A percentile compares a stretch with the other conserved stretches of the same genome.
These are phyloP conservation scores for Nyctanthes arbortristis DNA, from an alignment of 257 asterid genomes.

Conservation along the genomic window DNA sequence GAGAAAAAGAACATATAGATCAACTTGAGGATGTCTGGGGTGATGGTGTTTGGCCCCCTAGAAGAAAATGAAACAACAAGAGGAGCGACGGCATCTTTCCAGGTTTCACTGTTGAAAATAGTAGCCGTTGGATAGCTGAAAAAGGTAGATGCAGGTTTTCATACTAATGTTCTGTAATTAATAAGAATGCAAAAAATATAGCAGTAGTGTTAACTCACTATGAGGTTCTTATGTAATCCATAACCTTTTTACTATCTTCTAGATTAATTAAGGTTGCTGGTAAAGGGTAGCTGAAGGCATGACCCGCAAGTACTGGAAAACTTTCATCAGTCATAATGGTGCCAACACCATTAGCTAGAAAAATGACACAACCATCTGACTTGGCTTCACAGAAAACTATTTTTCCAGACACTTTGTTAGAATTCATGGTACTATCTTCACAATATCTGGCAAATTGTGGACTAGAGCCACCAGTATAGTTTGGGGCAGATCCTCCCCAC, in stretches of 20 bases:
- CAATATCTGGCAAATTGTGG: slow-evolving; percentile 23
- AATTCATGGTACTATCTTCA: slow-evolving; percentile 2
- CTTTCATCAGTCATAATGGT: slow-evolving; percentile 12
- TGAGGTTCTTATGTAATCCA: slow-evolving; percentile 30
- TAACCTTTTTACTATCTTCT: slow-evolving; percentile 26
- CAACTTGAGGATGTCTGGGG: too few species aligned
- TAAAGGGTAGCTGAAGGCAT: slow-evolving; percentile 36
- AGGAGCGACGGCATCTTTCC: slow-evolving; percentile 45
- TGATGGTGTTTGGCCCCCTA: too few species aligned
- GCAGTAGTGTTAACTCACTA: slow-evolving; percentile 6
- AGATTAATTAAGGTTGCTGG: slow-evolving; percentile 32
- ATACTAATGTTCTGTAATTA: too few species aligned
- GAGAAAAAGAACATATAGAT: not conserved
- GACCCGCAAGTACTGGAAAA: slow-evolving; percentile 13
- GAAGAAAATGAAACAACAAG: slow-evolving; percentile 39
- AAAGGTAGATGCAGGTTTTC: not conserved
- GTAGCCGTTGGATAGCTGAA: slow-evolving; percentile 35
- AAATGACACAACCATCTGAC: slow-evolving; percentile 25
- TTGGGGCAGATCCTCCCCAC: slow-evolving; percentile 56
- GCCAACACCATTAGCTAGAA: slow-evolving; percentile 28
- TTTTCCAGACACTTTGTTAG: slow-evolving; percentile 22
- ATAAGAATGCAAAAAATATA: not conserved
- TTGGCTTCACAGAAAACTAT: slow-evolving; percentile 32
- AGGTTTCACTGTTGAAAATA: slow-evolving; percentile 32
- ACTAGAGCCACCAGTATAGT: slow-evolving; percentile 26